These are phyloP conservation scores for Globisporangium yorkense DNA, from an alignment of 352 stramenopile species.

Conservation along the genomic window DNA sequence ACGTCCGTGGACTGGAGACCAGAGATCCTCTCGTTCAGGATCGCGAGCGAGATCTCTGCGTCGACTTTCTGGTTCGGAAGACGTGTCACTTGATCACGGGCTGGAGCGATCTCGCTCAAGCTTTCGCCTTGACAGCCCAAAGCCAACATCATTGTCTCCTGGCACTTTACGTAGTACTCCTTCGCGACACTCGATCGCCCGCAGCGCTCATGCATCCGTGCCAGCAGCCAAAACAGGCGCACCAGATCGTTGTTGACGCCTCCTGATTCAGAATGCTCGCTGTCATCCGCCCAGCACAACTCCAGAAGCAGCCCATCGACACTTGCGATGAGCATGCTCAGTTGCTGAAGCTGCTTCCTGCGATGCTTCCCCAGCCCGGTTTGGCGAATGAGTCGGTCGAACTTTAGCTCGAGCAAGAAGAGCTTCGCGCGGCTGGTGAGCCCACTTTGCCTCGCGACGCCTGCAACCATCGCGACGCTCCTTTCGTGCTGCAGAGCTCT, in stretches of 20 bases:
- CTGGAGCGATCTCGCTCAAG: not conserved
- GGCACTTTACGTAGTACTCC: conserved; percentile 53
- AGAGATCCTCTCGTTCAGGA: conserved; percentile 44
- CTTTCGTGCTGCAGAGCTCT: not conserved
- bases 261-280: not conserved
- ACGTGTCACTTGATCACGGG: conserved; percentile 7
- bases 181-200: conserved; percentile 38
- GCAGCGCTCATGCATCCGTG: conserved; percentile 36
- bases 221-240: conserved; percentile 59
- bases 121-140: not conserved
- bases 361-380: conserved; percentile 15
- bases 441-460: conserved; percentile 4
- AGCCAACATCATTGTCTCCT: conserved; percentile 16
- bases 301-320: conserved; percentile 37
- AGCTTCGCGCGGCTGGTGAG: conserved; percentile 33
- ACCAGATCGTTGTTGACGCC: conserved; percentile 4
- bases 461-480: conserved; percentile 7
- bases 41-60: conserved; percentile 26
- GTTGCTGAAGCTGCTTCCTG: conserved; percentile 16
- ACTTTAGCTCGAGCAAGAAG: conserved; percentile 56
- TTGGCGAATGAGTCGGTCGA: conserved; percentile 39
- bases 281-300: conserved; percentile 23
- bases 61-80: conserved; percentile 44
- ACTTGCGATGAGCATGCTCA: conserved; percentile 21
- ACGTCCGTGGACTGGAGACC: conserved; percentile 52